Conservation (phyloP, 768 basidiomycete genomes). For the Lactarius hengduanensis region DNA sequence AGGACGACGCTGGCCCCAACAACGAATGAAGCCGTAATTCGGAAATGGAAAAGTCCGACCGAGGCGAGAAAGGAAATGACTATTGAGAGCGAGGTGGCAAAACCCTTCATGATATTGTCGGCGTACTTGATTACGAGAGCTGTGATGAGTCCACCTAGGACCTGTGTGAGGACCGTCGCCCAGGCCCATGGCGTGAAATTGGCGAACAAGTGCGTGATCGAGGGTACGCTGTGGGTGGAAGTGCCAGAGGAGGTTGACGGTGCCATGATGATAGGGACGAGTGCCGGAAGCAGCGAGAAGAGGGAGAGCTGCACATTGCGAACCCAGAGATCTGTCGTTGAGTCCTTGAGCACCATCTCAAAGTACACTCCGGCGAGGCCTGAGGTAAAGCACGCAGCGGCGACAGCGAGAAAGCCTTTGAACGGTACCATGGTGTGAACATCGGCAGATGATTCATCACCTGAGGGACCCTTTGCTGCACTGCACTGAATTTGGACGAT, state of each 20-base stretch:
- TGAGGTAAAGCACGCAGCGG: constrained; percentile 90
- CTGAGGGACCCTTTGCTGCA: constrained; percentile 27
- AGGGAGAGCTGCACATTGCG: constrained; percentile 95
- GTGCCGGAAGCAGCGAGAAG: constrained; percentile 88
- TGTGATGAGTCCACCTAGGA: constrained; percentile 88
- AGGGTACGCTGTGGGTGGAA: constrained; percentile 34
- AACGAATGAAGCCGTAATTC: constrained; percentile 81
- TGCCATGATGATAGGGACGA: constrained; percentile 68
- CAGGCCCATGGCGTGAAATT: constrained; percentile 93
- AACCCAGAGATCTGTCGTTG: constrained; percentile 89
- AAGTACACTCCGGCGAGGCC: constrained; percentile 98
- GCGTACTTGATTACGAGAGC: constrained; percentile 94
- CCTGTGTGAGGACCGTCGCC: constrained; percentile 85
- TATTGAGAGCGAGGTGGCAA: constrained; percentile 92
- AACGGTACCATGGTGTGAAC: constrained; percentile 69
- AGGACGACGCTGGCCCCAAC: constrained; percentile 83
- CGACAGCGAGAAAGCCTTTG: constrained; percentile 88
- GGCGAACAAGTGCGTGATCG: constrained; percentile 59
- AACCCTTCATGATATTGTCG: constrained; percentile 90
- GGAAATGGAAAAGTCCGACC: constrained; percentile 86
- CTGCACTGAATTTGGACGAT: constrained; percentile 58
- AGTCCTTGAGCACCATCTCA: constrained; percentile 94
- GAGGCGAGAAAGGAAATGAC: constrained; percentile 93
- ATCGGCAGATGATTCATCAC: constrained; percentile 15
- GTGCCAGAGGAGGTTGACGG: constrained; percentile 36